phyloP scores from a whole-genome alignment of 805 yeast genomes.

The Brettanomyces sp. region DNA sequence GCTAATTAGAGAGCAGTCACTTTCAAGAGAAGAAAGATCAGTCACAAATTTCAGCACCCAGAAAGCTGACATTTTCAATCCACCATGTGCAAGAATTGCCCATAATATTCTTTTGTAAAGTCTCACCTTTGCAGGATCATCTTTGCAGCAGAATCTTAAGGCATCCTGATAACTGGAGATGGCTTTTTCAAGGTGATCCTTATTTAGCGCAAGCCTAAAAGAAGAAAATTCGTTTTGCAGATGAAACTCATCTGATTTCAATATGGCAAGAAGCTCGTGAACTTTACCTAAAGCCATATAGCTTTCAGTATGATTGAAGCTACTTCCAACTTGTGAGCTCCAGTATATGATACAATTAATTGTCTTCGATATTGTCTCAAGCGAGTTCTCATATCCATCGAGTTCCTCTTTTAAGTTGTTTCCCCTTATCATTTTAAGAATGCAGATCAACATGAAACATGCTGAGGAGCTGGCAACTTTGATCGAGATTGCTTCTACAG shows the following conservation, averaged over 20 bases:
- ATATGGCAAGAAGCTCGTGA: neutral
- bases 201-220: neutral
- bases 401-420: too few species aligned
- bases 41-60: conserved; percentile 7
- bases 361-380: too few species aligned
- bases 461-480: neutral
- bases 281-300: conserved; percentile 1
- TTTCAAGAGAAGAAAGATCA: conserved; percentile 4
- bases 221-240: neutral
- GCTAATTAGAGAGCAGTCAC: conserved; percentile 7
- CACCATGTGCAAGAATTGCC: conserved; percentile 11
- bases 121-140: conserved; percentile 7
- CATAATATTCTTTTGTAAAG: conserved; percentile 5
- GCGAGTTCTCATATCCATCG: too few species aligned
- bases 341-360: too few species aligned
- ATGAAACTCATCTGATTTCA: neutral
- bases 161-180: conserved; percentile 4
- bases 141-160: conserved; percentile 2
- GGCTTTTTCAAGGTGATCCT: conserved; percentile 2
- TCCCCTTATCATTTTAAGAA: neutral
- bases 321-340: neutral
- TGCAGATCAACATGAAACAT: neutral
- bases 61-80: conserved; percentile 6
- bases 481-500: neutral
- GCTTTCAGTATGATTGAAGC: neutral